Evolutionary conservation across 169 alveolate species (phyloP), one percentile per base, ranked within the genome.

Genomic region (Cryptosporidium meleagridis): DNA sequence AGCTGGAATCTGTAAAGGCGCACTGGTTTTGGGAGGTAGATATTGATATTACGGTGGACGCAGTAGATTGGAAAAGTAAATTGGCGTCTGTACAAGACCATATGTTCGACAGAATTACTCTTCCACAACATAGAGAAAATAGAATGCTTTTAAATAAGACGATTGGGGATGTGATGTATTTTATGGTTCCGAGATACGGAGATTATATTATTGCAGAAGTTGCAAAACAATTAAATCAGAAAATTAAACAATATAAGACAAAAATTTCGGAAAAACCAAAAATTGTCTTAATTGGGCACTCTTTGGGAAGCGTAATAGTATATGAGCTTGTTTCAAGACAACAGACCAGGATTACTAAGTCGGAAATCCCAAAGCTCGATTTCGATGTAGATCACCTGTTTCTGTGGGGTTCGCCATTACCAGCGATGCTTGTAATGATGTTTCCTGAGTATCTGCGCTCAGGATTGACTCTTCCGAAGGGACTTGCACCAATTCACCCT

Each of bases 231-330:
- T 58, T 95, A 23, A 93, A 95, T 70, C 72, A 75, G 51, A 94
- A 94, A 26, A 93, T 95, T 21, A 73, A 91, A 23, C 89, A 95
- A 85, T 95, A 95, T 80, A 89, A 92, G n/a, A 91, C 93, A 29
- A 95, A 94, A 16, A 70, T 85, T 41, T 93, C 94, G 61, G 92
- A 85, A 48, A 68, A 94, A 23, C 72, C 97, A 29, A 95, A 95
- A 69, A 87, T 95, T 23, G 95, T 93, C 26, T 69, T 94, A 21
- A 89, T 95, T 48, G 97, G 96, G 3, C 95, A 95, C 52, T 95
- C 97, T 7, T 55, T 95, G 91, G 97, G 97, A n/a, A 93, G 96
- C 39, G 93, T 94, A 35, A 93, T 95, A 72, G 92, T 93, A 33
- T 93, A 95, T 73, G 97, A 95, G 70, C 84, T 95, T 39, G 85